phyloP scores from a whole-genome alignment of 2,329 filamentous ascomycete species.

The Ophiostoma australiae region DNA sequence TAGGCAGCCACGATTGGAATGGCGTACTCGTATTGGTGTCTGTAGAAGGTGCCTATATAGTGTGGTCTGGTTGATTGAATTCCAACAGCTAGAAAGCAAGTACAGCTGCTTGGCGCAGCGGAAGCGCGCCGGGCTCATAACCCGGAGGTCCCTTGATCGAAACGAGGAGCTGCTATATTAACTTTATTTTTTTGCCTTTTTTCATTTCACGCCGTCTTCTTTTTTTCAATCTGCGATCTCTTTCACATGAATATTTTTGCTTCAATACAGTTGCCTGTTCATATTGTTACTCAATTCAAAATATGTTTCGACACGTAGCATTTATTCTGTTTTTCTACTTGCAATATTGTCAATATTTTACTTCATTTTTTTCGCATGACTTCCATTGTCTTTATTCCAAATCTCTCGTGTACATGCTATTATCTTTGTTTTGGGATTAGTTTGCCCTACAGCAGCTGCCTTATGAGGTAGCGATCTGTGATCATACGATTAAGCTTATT shows the following conservation, averaged over 20 bases:
- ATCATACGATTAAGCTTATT: background rate
- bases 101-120: constrained; percentile 26
- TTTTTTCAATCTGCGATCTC: background rate
- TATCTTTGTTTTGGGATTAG: background rate
- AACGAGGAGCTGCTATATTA: constrained; percentile 13
- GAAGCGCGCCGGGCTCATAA: constrained; percentile 27
- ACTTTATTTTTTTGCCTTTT: background rate
- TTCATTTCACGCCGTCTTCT: background rate
- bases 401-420: background rate
- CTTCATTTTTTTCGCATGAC: background rate
- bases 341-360: background rate
- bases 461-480: background rate
- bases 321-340: background rate
- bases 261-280: background rate
- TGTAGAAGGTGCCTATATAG: background rate
- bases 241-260: background rate
- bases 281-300: background rate
- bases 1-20: constrained; percentile 1
- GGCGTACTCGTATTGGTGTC: background rate
- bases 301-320: background rate
- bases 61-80: background rate
- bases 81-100: constrained; percentile 5
- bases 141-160: constrained; percentile 24
- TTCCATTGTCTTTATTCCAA: background rate
- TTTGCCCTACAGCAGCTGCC: background rate